Base-by-base conservation (phyloP, 2,329 filamentous ascomycete genomes). In the Neopestalotiopsis rosae region DNA sequence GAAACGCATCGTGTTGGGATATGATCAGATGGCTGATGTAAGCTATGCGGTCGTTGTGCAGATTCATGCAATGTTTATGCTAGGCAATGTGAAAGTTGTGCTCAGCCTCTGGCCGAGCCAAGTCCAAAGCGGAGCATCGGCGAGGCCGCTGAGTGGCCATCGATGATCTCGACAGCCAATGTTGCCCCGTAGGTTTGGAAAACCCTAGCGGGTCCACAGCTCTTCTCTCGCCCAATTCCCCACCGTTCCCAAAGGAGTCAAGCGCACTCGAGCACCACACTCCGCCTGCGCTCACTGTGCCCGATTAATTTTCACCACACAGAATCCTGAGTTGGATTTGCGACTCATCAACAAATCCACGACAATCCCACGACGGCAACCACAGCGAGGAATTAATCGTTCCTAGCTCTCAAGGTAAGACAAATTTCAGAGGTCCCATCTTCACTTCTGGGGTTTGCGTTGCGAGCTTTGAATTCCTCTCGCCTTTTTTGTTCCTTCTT, bases 401-500 rank as follows among this genome's bases (percentile, higher is more conserved):
- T 67, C 69, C 66, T 65, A 68, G 66, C 67, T 68, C 58, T 56
- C 63, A 68, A 68, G 67, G 67, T 68, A 68, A 70, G 66, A 62
- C 66, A 61, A 61, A 68, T 67, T 70, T 68, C 66, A 66, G 69
- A 58, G 61, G 64, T 67, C 40, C 59, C 42, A 30, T 38, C 62
- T 68, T 68, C 45, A 24, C 59, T 62, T 64, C 56, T 63, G 69
- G 67, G 58, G 69, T 70, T 61, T 70, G 66, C 69, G 45, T 67
- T 67, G 67, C 66, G 69, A 70, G 69, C 69, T 61, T 62, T 20
- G 32, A 38, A 61, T 52, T 66, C 52, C 69, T 65, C 61, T 61
- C 61, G 52, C 71, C 69, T 68, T 70, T 73, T 76, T 69, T 71
- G 71, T 73, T 71, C 69, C 71, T 72, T 76, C 70, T 71, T 72